These are phyloP conservation scores for Triticum timopheevii DNA, from an alignment of 176 grass and related monocot species.

Conservation along the genomic window DNA sequence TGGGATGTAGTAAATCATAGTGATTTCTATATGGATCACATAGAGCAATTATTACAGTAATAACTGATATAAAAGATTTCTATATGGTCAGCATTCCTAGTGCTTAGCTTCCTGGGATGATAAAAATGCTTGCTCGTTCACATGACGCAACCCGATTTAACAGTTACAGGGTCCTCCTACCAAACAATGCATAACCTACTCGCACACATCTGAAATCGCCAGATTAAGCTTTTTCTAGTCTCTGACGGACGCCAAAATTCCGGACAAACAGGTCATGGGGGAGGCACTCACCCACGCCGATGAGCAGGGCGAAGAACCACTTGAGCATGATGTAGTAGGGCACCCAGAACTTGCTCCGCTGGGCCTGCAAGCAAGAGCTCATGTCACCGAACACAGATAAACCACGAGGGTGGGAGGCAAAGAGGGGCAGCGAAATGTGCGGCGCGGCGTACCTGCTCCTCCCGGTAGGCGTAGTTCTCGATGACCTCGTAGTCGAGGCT, in stretches of 20 bases:
- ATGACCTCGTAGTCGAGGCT: conserved; percentile 99
- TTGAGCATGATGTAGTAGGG: conserved; percentile 87
- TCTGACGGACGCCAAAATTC: background rate
- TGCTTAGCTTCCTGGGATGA: background rate
- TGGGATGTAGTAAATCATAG: background rate
- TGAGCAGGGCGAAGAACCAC: conserved; percentile 85
- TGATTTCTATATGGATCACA: background rate
- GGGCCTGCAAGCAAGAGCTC: conserved; percentile 50
- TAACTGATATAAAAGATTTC: background rate
- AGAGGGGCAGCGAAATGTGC: background rate
- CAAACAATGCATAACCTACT: background rate
- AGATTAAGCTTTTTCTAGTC: background rate
- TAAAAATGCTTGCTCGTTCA: background rate
- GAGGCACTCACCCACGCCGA: conserved; percentile 72
- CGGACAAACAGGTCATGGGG: background rate
- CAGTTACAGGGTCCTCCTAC: background rate
- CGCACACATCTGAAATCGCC: background rate
- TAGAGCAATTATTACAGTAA: background rate
- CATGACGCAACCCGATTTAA: background rate
- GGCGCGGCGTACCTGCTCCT: conserved; percentile 64
- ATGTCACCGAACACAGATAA: too few relatives aligned
- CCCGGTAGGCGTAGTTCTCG: conserved; percentile 99
- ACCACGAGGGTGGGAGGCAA: background rate
- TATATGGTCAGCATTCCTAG: background rate
- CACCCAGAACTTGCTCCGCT: conserved; percentile 90